Evolutionary conservation across 2,329 filamentous ascomycete species (phyloP).

Genomic region (Neonectria punicea): DNA sequence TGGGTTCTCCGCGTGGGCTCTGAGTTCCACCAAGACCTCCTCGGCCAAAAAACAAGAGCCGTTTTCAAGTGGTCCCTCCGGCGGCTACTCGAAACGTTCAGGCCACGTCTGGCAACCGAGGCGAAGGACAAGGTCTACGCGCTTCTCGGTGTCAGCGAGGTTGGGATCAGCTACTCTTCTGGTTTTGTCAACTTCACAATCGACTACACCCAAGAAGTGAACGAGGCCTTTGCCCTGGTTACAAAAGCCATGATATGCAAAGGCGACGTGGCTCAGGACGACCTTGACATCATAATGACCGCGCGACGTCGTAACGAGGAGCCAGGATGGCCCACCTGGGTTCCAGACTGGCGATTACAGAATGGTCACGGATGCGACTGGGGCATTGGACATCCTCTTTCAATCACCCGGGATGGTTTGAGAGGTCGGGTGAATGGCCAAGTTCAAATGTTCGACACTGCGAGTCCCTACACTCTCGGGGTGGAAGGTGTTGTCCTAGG

Average conservation of each 20-base stretch:
- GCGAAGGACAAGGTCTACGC: constrained; percentile 34
- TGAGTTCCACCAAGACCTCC: constrained; percentile 15
- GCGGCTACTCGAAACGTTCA: constrained; percentile 24
- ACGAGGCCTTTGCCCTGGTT: constrained; percentile 21
- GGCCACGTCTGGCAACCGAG: constrained; percentile 30
- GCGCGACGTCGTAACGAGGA: constrained; percentile 26
- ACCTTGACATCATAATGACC: constrained; percentile 28
- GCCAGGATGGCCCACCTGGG: constrained; percentile 32
- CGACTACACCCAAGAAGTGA: constrained; percentile 30
- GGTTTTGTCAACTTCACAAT: constrained; percentile 11
- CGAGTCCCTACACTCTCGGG: not conserved
- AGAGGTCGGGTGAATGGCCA: constrained; percentile 2
- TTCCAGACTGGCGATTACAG: constrained; percentile 32
- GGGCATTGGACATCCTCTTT: constrained; percentile 25
- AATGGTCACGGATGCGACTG: constrained; percentile 31
- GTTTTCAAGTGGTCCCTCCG: constrained; percentile 28
- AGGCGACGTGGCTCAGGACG: not conserved
- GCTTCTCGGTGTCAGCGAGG: constrained; percentile 28
- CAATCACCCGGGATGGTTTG: not conserved
- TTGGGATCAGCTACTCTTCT: not conserved
- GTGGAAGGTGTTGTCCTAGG: constrained; percentile 24
- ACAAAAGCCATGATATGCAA: constrained; percentile 28
- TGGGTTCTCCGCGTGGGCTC: constrained; percentile 25
- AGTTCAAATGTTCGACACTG: constrained; percentile 15
- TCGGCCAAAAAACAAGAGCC: constrained; percentile 14